Percentiles rank a stretch among this genome's conserved stretches.
Evolutionary conservation across 345 rosid genomes (phyloP).

Genomic region (Heritiera littoralis): DNA sequence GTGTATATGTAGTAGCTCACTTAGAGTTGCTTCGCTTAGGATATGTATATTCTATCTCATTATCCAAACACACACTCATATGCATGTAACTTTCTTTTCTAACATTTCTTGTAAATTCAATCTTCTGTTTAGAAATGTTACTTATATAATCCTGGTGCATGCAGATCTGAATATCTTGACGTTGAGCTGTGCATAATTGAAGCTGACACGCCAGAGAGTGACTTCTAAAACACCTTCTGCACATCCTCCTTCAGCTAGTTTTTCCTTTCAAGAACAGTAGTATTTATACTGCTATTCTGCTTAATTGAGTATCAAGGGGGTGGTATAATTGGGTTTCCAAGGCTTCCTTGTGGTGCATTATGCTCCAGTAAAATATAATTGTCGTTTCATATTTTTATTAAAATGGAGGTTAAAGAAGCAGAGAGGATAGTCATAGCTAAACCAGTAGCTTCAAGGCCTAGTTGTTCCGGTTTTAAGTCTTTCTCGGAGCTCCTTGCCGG

Average conservation of each 20-base stretch:
- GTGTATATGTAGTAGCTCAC: neutral
- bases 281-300: neutral
- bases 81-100: neutral
- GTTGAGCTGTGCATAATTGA: neutral
- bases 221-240: neutral
- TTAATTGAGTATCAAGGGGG: neutral
- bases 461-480: conserved; percentile 54
- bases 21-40: neutral
- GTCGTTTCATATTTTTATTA: conserved; percentile 2
- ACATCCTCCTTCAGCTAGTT: neutral
- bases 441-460: conserved; percentile 93
- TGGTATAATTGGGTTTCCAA: conserved; percentile 9
- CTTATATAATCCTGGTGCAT: neutral
- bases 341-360: neutral
- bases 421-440: conserved; percentile 66
- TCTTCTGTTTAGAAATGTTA: neutral
- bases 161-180: neutral
- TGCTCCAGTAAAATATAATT: conserved; percentile 15
- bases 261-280: conserved; percentile 5
- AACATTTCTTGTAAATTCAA: neutral
- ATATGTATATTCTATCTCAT: neutral
- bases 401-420: conserved; percentile 72
- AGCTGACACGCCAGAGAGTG: neutral
- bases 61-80: neutral
- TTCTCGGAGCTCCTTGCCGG: conserved; percentile 76